Percentiles rank a stretch among this genome's conserved stretches.
phyloP scores from a whole-genome alignment of 1,284 basidiomycete genomes.

The Ganoderma lucidum region DNA sequence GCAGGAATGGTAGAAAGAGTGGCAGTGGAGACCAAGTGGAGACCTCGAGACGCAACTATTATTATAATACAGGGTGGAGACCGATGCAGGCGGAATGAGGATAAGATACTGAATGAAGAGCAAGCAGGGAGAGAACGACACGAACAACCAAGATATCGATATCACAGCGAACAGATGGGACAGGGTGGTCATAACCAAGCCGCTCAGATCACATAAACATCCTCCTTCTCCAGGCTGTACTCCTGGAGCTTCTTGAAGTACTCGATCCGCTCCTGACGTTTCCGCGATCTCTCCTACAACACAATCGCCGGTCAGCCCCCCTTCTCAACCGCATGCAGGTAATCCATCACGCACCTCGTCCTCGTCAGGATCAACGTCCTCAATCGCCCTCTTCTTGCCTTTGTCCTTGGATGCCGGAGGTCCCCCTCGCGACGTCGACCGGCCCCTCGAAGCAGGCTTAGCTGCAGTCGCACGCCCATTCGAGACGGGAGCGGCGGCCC shows the following conservation, averaged over 20 bases:
- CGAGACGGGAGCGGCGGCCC: slow-evolving; percentile 15
- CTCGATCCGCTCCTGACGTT: slow-evolving; percentile 39
- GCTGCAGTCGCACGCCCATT: slow-evolving; percentile 4
- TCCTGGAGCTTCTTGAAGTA: slow-evolving; percentile 41
- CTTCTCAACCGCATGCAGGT: background rate
- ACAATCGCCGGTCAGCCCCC: background rate
- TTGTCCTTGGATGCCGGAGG: slow-evolving; percentile 28
- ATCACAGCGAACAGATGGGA: background rate
- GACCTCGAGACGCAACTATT: too few relatives aligned
- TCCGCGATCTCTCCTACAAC: slow-evolving; percentile 31
- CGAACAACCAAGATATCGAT: background rate
- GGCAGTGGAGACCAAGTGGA: background rate
- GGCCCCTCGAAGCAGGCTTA: slow-evolving; percentile 17
- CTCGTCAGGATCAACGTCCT: slow-evolving; percentile 32
- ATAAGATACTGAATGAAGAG: background rate
- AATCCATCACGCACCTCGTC: slow-evolving; percentile 30
- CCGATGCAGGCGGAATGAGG: background rate
- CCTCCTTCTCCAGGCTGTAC: slow-evolving; percentile 43
- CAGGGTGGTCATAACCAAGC: background rate
- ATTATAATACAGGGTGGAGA: background rate
- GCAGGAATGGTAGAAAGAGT: background rate
- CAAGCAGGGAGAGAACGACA: background rate
- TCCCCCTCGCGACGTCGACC: slow-evolving; percentile 9
- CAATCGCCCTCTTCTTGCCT: slow-evolving; percentile 30
- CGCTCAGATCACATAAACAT: slow-evolving; percentile 41